Base-by-base conservation (phyloP, 2,329 filamentous ascomycete genomes). In the Podosphaera fusca region DNA sequence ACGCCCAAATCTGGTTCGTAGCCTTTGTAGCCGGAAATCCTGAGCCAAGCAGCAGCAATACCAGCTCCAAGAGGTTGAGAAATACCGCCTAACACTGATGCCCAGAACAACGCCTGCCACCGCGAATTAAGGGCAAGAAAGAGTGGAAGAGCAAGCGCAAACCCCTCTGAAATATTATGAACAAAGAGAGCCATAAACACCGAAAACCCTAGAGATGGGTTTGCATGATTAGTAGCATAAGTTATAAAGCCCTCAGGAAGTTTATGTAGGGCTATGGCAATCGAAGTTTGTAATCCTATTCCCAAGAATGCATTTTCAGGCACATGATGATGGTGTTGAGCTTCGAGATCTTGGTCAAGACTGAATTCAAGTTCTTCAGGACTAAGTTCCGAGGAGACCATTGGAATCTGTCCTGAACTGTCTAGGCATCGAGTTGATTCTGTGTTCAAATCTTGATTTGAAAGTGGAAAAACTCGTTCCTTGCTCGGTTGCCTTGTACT, bases 101-200 rank as follows among this genome's bases (percentile, higher is more conserved):
- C 83, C 81, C 87, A 94, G 59, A 85, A 70, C 72, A 96, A 92
- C 21, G 92, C 90, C 64, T 82, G 84, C 66, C 79, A 72, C 51
- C 88, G 83, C 58, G 82, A 90, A 60, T 83, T 78, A 36, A 95
- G 78, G 1, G 92, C 92, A 65, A 98, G 85, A 69, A 94, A 98
- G 0, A 98, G 75, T 0, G 92, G 92, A 0, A 98, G 72, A 0
- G 88, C 87, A 77, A 98, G 84, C 60, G 89, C 87, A 67, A 96
- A 96, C 1, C 92, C 92, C 71, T 98, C 92, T 34, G 87, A 89
- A 65, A 98, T 94, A 71, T 96, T 98, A 75, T 98, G 92, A 59
- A 98, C 90, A 67, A 95, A 95, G 6, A 98, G 77, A 0, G 92
- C 90, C 69, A 96, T 79, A 71, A 98, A 98, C 57, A 98, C 87